A percentile compares a stretch with the other conserved stretches of the same genome.
Conservation (phyloP, 2,329 filamentous ascomycete genomes). For the Sporothrix globosa region DNA sequence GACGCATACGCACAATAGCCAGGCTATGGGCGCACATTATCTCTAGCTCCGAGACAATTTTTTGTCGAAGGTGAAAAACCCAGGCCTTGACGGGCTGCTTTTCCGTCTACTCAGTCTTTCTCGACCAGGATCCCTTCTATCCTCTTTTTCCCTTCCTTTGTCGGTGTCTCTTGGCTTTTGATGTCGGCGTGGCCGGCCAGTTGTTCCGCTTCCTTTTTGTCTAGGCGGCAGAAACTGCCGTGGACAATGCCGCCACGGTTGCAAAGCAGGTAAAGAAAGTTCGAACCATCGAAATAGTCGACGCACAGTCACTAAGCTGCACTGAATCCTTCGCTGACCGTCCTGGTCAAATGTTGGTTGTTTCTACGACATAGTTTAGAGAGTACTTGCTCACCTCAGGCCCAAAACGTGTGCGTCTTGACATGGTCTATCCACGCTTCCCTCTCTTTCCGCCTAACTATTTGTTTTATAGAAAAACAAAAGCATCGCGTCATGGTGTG, state of each 20-base stretch:
- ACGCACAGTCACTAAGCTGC: neutral
- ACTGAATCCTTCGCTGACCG: neutral
- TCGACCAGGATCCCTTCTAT: neutral
- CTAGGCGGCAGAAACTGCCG: neutral
- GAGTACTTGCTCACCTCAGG: slow-evolving; percentile 2
- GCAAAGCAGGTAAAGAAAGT: neutral
- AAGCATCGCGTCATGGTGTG: slow-evolving; percentile 6
- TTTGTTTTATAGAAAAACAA: slow-evolving; percentile 2
- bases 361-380: neutral
- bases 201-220: neutral
- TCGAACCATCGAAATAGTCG: neutral
- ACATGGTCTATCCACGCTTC: neutral
- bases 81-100: neutral
- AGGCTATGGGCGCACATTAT: neutral
- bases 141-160: neutral
- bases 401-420: neutral
- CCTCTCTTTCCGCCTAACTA: neutral
- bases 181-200: slow-evolving; percentile 15
- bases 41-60: neutral
- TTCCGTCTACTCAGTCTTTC: slow-evolving; percentile 3
- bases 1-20: neutral
- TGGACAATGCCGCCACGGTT: neutral
- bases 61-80: neutral
- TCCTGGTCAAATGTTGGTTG: neutral
- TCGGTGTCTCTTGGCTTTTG: neutral